A percentile compares a stretch with the other conserved stretches of the same genome.
phyloP scores from a whole-genome alignment of 352 stramenopile genomes.

The Pythium brachiatum region DNA sequence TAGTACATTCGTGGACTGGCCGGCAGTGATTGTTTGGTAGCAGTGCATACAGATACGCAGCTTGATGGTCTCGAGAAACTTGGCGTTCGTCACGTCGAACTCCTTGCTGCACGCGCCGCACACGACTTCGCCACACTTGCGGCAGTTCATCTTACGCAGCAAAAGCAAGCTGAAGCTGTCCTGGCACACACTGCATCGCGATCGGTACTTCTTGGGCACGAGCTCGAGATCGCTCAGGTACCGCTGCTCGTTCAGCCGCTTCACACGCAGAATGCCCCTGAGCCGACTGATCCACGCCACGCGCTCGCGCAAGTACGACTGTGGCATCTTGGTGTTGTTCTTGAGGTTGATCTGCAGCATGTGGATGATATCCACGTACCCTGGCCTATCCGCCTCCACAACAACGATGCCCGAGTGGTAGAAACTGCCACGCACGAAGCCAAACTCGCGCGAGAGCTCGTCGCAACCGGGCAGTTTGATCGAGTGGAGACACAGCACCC shows the following conservation, averaged over 20 bases:
- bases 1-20: constrained; percentile 46
- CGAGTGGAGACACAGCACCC: constrained; percentile 80
- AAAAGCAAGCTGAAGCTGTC: constrained; percentile 84
- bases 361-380: constrained; percentile 81
- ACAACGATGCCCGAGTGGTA: constrained; percentile 87
- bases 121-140: constrained; percentile 86
- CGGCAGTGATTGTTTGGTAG: constrained; percentile 77
- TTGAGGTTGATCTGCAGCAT: constrained; percentile 84
- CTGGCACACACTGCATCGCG: constrained; percentile 68
- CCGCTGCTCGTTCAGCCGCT: constrained; percentile 76
- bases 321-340: constrained; percentile 50
- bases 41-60: constrained; percentile 86
- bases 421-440: constrained; percentile 69
- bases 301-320: constrained; percentile 30
- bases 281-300: constrained; percentile 38
- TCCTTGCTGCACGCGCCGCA: constrained; percentile 85
- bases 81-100: constrained; percentile 65
- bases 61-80: constrained; percentile 62
- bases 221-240: constrained; percentile 82
- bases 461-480: constrained; percentile 80
- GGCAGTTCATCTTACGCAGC: constrained; percentile 81
- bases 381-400: constrained; percentile 64
- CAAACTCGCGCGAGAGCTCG: constrained; percentile 72
- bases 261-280: constrained; percentile 60
- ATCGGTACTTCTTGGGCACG: constrained; percentile 78